Evolutionary conservation across 2,329 filamentous ascomycete genomes (phyloP).

Genomic region (Gliomastix tumulicola): DNA sequence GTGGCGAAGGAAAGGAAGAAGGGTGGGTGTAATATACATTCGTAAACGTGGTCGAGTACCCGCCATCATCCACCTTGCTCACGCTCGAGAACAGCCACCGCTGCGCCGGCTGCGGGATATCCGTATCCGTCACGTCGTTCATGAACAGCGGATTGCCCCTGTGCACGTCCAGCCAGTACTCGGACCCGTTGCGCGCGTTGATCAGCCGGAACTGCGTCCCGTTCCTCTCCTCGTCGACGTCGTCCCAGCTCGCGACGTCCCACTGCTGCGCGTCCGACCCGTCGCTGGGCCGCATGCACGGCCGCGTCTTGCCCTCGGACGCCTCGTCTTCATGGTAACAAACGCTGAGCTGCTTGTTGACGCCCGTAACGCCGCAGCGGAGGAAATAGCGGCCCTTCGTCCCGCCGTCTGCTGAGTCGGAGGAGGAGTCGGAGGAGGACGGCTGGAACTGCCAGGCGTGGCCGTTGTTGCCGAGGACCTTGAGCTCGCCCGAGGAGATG

Average conservation of each 20-base stretch:
- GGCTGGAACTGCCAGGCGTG: constrained; percentile 21
- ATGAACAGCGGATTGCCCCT: constrained; percentile 20
- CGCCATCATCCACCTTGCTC: constrained; percentile 18
- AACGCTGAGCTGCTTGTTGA: constrained; percentile 18
- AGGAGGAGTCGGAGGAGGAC: constrained; percentile 3
- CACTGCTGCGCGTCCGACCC: constrained; percentile 20
- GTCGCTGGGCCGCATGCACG: constrained; percentile 17
- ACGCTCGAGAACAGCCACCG: constrained; percentile 25
- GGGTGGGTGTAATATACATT: constrained; percentile 11
- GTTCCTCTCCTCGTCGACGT: too few species aligned
- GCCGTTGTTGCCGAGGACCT: constrained; percentile 9
- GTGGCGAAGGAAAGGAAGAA: neutral
- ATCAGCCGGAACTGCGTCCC: constrained; percentile 16
- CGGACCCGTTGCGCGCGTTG: constrained; percentile 22
- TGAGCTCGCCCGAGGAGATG: constrained; percentile 9
- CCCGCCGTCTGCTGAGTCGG: too few species aligned
- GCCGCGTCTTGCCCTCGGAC: constrained; percentile 14
- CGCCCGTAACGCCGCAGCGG: constrained; percentile 16
- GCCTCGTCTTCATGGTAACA: constrained; percentile 16
- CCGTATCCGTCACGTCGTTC: constrained; percentile 14
- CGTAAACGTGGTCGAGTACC: constrained; percentile 22
- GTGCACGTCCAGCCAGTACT: constrained; percentile 23
- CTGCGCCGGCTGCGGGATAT: constrained; percentile 17
- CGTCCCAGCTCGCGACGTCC: constrained; percentile 21
- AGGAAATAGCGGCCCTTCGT: constrained; percentile 20